Evolutionary conservation across 164 flowering plant species (phyloP).

Genomic region (Akebia trifoliata): DNA sequence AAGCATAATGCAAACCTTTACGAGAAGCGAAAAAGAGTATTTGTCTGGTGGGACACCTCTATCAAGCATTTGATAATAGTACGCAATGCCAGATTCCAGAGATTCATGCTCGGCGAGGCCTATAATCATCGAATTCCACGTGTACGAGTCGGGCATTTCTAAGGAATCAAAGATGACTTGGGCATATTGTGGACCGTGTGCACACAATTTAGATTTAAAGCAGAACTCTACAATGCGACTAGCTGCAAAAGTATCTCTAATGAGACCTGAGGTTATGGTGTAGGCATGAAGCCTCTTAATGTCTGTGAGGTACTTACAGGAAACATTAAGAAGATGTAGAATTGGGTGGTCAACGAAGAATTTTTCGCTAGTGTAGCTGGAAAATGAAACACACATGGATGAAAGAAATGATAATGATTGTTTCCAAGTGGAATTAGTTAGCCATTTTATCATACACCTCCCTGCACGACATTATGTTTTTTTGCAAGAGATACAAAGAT

Average conservation of each 20-base stretch:
- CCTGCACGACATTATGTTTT: no score
- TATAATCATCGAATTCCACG: conserved; percentile 23
- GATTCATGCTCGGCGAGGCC: conserved; percentile 12
- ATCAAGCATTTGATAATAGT: conserved; percentile 18
- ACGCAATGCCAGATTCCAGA: conserved; percentile 4
- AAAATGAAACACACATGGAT: no score
- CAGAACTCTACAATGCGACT: conserved; percentile 19
- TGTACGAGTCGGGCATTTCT: conserved; percentile 19
- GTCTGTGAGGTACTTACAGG: conserved; percentile 4
- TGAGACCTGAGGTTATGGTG: conserved; percentile 19
- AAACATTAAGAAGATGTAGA: conserved; percentile 1
- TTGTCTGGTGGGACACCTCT: conserved; percentile 11
- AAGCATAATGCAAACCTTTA: conserved; percentile 19
- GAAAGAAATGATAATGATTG: no score
- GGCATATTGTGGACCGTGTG: neutral
- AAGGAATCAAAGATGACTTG: conserved; percentile 17
- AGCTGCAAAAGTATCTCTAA: conserved; percentile 17
- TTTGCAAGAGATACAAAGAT: no score
- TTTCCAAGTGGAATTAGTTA: no score
- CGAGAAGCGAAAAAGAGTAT: conserved; percentile 20
- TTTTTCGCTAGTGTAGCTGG: no score
- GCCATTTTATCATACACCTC: no score
- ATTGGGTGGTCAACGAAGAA: conserved; percentile 12
- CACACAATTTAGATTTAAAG: conserved; percentile 2
- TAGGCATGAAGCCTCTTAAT: conserved; percentile 18